Evolutionary conservation across 352 stramenopile species (phyloP).

Genomic region (Phytophthora sp.): DNA sequence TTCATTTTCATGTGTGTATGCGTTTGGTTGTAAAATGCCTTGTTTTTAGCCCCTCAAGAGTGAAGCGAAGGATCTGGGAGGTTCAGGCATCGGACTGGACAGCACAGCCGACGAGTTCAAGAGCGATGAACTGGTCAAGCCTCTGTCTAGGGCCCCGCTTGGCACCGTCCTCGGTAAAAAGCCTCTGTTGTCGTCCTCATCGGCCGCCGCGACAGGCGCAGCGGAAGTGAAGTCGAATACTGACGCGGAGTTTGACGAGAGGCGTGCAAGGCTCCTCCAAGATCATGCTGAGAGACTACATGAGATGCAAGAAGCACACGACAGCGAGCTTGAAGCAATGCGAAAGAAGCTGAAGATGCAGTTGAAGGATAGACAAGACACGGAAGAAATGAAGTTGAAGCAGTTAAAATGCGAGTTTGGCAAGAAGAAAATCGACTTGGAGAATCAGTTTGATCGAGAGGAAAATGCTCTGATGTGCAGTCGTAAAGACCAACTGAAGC

Average conservation of each 20-base stretch:
- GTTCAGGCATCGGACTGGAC: conserved; percentile 4
- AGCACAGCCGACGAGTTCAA: conserved; percentile 20
- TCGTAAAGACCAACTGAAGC: conserved; percentile 72
- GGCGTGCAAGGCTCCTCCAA: conserved; percentile 54
- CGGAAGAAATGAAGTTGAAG: conserved; percentile 64
- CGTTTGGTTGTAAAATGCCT: conserved; percentile 7
- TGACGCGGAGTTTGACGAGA: conserved; percentile 54
- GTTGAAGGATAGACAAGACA: conserved; percentile 58
- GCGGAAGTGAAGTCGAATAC: conserved; percentile 47
- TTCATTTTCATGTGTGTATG: background rate
- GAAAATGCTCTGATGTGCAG: conserved; percentile 57
- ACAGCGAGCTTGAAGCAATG: conserved; percentile 38
- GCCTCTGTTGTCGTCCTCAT: conserved; percentile 38
- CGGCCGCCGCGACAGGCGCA: conserved; percentile 22
- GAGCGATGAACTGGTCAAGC: conserved; percentile 23
- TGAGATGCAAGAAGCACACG: conserved; percentile 49
- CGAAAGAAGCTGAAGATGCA: conserved; percentile 57
- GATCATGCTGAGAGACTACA: conserved; percentile 47
- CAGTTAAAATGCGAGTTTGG: conserved; percentile 66
- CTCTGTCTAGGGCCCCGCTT: conserved; percentile 62
- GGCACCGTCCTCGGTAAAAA: conserved; percentile 59
- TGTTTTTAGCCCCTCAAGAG: conserved; percentile 38
- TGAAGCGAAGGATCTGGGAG: conserved; percentile 31
- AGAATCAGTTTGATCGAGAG: conserved; percentile 73
- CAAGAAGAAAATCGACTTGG: conserved; percentile 72